These are phyloP conservation scores for Parietichytrium sp. DNA, from an alignment of 108 stramenopile genomes.

Conservation along the genomic window DNA sequence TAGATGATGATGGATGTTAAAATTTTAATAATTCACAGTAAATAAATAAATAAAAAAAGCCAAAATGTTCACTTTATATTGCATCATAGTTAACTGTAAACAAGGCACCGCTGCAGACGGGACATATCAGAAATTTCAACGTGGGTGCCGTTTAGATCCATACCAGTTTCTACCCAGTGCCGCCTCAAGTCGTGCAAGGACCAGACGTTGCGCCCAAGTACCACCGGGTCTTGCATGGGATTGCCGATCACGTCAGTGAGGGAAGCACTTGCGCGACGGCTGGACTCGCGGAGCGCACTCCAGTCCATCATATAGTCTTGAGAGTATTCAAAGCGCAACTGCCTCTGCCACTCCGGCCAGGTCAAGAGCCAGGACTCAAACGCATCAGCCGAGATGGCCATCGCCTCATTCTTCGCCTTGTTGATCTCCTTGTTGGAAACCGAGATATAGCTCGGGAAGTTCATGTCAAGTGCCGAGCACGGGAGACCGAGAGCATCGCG, in stretches of 20 bases:
- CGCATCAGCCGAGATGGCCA: not conserved
- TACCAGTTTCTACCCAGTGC: not conserved
- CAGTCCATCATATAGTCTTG: conserved; percentile 15
- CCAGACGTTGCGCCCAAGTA: not conserved
- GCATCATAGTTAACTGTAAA: no score
- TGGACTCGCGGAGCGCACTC: not conserved
- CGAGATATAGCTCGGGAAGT: conserved; percentile 19
- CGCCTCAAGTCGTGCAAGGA: not conserved
- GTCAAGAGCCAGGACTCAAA: not conserved
- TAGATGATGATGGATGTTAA: no score
- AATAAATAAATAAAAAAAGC: no score
- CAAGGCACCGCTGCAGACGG: no score
- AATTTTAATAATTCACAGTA: no score
- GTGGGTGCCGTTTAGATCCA: conserved; percentile 34
- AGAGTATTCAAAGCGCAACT: not conserved
- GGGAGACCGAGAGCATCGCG: not conserved
- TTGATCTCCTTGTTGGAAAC: not conserved
- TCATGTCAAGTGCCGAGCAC: not conserved
- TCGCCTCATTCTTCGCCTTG: not conserved
- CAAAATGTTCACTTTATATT: no score
- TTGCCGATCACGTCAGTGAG: not conserved
- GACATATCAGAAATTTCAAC: no score
- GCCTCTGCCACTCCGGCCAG: conserved; percentile 36
- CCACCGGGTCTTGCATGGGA: not conserved
- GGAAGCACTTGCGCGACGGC: no score